Conservation (phyloP, 1,284 basidiomycete species). For the Trametes pubescens region DNA sequence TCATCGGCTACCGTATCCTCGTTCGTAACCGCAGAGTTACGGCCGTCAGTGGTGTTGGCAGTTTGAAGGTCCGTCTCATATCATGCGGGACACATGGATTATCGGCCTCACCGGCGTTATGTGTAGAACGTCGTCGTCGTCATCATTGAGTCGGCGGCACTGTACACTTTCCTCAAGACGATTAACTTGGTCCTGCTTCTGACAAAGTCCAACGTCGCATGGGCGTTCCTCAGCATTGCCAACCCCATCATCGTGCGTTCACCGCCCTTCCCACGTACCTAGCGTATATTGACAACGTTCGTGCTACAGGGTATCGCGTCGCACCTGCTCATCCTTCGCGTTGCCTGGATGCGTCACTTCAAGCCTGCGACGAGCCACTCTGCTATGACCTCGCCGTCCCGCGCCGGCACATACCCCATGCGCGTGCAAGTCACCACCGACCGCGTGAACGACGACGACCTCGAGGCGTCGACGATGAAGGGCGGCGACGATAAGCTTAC, state of each 20-base stretch:
- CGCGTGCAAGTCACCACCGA: neutral
- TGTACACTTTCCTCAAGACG: neutral
- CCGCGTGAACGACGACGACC: neutral
- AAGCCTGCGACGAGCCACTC: neutral
- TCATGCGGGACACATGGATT: too few species aligned
- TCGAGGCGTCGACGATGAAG: neutral
- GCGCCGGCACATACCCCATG: neutral
- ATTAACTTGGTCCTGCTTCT: neutral
- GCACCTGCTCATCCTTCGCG: neutral
- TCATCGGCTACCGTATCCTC: neutral
- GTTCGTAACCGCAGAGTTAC: neutral
- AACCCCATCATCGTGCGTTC: neutral
- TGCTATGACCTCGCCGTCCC: neutral
- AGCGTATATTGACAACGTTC: neutral
- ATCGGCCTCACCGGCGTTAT: neutral
- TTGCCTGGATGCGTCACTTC: neutral
- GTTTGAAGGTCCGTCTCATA: neutral
- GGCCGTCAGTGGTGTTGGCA: neutral
- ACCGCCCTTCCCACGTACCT: neutral
- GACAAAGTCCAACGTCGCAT: neutral
- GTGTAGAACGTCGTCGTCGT: neutral
- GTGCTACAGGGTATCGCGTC: neutral
- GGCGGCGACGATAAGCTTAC: neutral
- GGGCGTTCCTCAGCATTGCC: constrained; percentile 1
- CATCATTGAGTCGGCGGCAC: neutral